These are phyloP conservation scores for Talaromyces albobiverticillius DNA, from an alignment of 2,329 filamentous ascomycete genomes.

Conservation along the genomic window DNA sequence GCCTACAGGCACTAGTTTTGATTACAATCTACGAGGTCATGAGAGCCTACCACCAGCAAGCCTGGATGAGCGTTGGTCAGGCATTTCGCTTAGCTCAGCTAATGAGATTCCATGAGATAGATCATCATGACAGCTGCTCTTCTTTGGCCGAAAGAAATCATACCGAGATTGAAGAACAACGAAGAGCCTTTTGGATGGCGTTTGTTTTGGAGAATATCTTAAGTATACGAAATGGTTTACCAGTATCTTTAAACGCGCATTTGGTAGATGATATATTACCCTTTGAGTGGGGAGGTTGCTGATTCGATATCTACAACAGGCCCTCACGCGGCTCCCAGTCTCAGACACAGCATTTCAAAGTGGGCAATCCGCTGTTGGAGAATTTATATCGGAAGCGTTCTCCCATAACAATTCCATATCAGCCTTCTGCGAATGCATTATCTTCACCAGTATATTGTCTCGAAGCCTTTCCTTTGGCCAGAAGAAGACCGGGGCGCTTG, in stretches of 20 bases:
- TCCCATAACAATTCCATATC: neutral
- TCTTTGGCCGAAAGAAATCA: slow-evolving; percentile 4
- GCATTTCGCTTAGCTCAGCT: slow-evolving; percentile 37
- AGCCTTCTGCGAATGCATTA: neutral
- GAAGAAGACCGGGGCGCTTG: neutral
- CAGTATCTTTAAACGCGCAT: slow-evolving; percentile 28
- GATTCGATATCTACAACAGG: neutral
- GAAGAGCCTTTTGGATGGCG: slow-evolving; percentile 40
- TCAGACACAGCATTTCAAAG: neutral
- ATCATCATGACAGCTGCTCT: slow-evolving; percentile 18
- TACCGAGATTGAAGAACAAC: slow-evolving; percentile 31
- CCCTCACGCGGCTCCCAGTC: neutral
- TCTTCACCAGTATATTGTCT: neutral
- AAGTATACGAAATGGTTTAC: slow-evolving; percentile 28
- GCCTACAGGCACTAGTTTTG: neutral
- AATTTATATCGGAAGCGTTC: neutral
- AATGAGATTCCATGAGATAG: slow-evolving; percentile 34
- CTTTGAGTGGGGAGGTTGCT: neutral
- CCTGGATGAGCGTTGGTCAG: slow-evolving; percentile 36
- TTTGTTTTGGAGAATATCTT: slow-evolving; percentile 37
- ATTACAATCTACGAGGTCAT: slow-evolving; percentile 37
- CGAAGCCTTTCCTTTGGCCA: neutral
- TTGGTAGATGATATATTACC: neutral
- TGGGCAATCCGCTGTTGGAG: neutral
- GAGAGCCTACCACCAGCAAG: slow-evolving; percentile 29